phyloP scores from a whole-genome alignment of 1,139 yeast species.

The Blastobotrys elegans region DNA sequence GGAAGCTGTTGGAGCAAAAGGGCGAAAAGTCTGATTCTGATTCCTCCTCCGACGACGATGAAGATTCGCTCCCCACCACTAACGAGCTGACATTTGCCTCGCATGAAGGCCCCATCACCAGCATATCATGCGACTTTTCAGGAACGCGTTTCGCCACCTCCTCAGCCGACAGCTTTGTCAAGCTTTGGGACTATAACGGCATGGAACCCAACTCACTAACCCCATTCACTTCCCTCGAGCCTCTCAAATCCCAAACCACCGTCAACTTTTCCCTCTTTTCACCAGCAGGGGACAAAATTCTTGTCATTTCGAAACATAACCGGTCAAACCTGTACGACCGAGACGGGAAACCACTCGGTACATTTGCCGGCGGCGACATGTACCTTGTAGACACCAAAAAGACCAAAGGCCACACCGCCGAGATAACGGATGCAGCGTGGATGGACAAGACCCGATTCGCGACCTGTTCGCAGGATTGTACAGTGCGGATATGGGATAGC shows the following conservation, averaged over 20 bases:
- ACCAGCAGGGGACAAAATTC: slow-evolving; percentile 21
- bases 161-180: slow-evolving; percentile 30
- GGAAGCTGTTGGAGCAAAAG: slow-evolving; percentile 3
- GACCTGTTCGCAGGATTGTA: slow-evolving; percentile 33
- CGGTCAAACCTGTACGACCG: slow-evolving; percentile 28
- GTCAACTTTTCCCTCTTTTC: slow-evolving; percentile 27
- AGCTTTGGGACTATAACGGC: slow-evolving; percentile 35
- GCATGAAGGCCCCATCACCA: slow-evolving; percentile 30
- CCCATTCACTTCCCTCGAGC: slow-evolving; percentile 32
- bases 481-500: slow-evolving; percentile 37
- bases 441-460: slow-evolving; percentile 27
- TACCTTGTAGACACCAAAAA: slow-evolving; percentile 37
- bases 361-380: slow-evolving; percentile 35
- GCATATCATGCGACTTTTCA: slow-evolving; percentile 29
- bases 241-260: slow-evolving; percentile 29
- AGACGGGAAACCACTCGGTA: slow-evolving; percentile 29
- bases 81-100: slow-evolving; percentile 29
- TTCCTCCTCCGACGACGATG: slow-evolving; percentile 16
- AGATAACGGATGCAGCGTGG: slow-evolving; percentile 35
- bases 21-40: slow-evolving; percentile 15
- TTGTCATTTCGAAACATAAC: slow-evolving; percentile 28
- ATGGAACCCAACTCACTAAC: slow-evolving; percentile 28
- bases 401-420: slow-evolving; percentile 38
- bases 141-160: slow-evolving; percentile 33
- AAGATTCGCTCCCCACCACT: slow-evolving; percentile 32